Evolutionary conservation across 2,329 filamentous ascomycete genomes (phyloP).

Genomic region (Fusarium torulosum): DNA sequence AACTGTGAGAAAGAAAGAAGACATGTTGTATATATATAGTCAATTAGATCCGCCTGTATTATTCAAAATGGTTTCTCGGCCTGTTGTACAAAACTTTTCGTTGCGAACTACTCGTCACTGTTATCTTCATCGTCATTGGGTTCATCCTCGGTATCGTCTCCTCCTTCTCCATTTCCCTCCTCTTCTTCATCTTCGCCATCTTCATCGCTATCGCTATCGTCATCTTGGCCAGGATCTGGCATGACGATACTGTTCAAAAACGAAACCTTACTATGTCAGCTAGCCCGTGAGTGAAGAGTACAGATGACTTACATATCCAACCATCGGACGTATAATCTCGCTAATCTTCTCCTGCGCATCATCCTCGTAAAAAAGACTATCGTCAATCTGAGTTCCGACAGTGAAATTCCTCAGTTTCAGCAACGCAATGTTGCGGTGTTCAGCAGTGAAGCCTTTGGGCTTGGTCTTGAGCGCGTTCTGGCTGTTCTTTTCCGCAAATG

Average conservation of each 20-base stretch:
- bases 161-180: constrained; percentile 33
- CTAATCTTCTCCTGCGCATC: constrained; percentile 74
- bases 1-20: background rate
- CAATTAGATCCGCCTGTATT: constrained; percentile 9
- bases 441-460: constrained; percentile 83
- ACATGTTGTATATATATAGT: constrained; percentile 18
- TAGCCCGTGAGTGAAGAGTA: background rate
- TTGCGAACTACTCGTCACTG: constrained; percentile 18
- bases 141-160: constrained; percentile 26
- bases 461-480: constrained; percentile 84
- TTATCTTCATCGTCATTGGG: constrained; percentile 17
- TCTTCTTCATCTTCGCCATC: constrained; percentile 49
- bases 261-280: constrained; percentile 65
- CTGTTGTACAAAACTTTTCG: background rate
- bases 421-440: constrained; percentile 83
- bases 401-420: constrained; percentile 86
- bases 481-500: constrained; percentile 77
- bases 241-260: constrained; percentile 80
- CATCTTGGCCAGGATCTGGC: constrained; percentile 70
- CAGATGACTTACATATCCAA: constrained; percentile 77
- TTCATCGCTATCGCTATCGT: constrained; percentile 56
- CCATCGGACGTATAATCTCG: constrained; percentile 74
- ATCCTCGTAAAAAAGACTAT: constrained; percentile 72
- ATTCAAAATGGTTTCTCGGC: background rate
- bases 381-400: constrained; percentile 74